These are phyloP conservation scores for Nothophoma quercina DNA, from an alignment of 2,329 filamentous ascomycete genomes.

Conservation along the genomic window DNA sequence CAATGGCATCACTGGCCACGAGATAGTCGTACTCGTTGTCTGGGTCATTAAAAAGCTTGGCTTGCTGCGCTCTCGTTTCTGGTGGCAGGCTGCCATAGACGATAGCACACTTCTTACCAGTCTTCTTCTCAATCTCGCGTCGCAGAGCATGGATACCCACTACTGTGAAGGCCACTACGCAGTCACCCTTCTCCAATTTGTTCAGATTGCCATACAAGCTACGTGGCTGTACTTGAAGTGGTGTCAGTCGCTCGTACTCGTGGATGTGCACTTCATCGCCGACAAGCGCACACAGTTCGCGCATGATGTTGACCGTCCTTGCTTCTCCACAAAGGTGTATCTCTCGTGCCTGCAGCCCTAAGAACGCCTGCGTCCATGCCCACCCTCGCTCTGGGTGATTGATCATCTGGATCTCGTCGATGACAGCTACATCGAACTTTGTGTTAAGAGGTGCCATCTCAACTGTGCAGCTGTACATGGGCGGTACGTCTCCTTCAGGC, in stretches of 20 bases:
- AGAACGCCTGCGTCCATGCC: slow-evolving; percentile 91
- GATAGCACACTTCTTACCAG: slow-evolving; percentile 83
- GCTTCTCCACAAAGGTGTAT: slow-evolving; percentile 94
- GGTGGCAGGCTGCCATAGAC: slow-evolving; percentile 93
- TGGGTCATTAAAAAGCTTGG: slow-evolving; percentile 91
- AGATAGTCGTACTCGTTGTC: slow-evolving; percentile 95
- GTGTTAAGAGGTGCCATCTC: slow-evolving; percentile 77
- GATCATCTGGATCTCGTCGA: slow-evolving; percentile 99
- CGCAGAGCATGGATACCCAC: slow-evolving; percentile 83
- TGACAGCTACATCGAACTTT: slow-evolving; percentile 87
- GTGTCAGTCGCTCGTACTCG: slow-evolving; percentile 82
- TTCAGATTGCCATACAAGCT: slow-evolving; percentile 72
- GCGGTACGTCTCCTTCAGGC: slow-evolving; percentile 57
- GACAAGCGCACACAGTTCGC: slow-evolving; percentile 76
- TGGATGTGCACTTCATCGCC: slow-evolving; percentile 87
- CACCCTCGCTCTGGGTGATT: slow-evolving; percentile 79
- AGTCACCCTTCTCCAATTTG: slow-evolving; percentile 85
- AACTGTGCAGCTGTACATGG: slow-evolving; percentile 86
- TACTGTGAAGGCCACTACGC: slow-evolving; percentile 85
- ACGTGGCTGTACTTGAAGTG: slow-evolving; percentile 69
- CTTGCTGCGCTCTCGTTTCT: slow-evolving; percentile 91
- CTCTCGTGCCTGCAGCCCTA: slow-evolving; percentile 87
- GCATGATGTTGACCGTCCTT: slow-evolving; percentile 78
- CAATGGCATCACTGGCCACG: slow-evolving; percentile 93
- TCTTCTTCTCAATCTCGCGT: slow-evolving; percentile 75